Evolutionary conservation across 2,329 filamentous ascomycete species (phyloP), one percentile per base, ranked within the genome.

Genomic region (Domatiomyces globalis): DNA sequence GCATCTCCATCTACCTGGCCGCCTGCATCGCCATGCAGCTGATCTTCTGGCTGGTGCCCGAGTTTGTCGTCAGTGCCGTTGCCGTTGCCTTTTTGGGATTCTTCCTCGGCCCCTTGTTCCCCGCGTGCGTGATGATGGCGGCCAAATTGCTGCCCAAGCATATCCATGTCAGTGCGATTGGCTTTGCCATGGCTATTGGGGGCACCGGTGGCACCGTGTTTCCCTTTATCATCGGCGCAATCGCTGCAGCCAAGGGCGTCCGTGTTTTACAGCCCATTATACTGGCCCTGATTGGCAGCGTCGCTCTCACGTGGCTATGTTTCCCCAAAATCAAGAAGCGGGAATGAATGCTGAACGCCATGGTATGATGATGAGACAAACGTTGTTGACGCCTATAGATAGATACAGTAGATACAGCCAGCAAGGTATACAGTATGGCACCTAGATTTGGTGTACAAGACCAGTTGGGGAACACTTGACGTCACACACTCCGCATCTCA

Each of bases 11-110:
- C 15, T 90, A 90, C 64, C 71, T 90, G 1, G 62, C 74, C 1
- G 62, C 81, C 5, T 75, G 75, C 22, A 74, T 86, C 48, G 77
- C 62, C 0, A 70, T 87, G 27, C 76, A 89, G 65, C 68, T 89
- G 2, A 65, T 87, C 50, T 88, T 88, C 71, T 90, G 85, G 84
- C 77, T 88, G 3, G 80, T 89, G 1, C 84, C 84, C 0, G 77
- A 77, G 51, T 84, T 87, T 61, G 72, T 82, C 51, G 80, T 84
- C 36, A 84, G 82, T 0, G 79, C 83, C n/a, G 71, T 87, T 19
- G 80, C 83, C 29, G 81, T 87, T 15, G 72, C 77, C 0, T 68
- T 87, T 1, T 73, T 87, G 53, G 85, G 85, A 0, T 84, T 88
- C 70, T 85, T 88, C 61, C 73, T 88, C 0, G 86, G 85, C 0